phyloP scores from a whole-genome alignment of 2,329 filamentous ascomycete genomes.

The Emmonsia crescens region DNA sequence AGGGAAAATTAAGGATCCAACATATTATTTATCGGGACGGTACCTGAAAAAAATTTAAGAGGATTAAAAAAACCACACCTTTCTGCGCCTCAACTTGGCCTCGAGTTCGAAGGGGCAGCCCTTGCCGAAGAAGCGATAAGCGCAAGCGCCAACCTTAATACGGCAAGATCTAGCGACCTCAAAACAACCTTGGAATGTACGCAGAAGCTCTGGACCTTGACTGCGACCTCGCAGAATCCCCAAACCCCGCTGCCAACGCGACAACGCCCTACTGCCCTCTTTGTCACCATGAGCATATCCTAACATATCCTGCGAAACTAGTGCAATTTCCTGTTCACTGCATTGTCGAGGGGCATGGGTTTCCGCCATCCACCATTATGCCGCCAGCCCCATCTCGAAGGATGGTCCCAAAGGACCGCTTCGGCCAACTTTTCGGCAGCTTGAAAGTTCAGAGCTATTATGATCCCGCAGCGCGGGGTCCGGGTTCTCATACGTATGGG shows the following conservation, averaged over 20 bases:
- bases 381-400: conserved; percentile 28
- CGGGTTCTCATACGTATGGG: conserved; percentile 46
- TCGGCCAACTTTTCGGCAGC: conserved; percentile 54
- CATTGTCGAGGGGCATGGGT: neutral
- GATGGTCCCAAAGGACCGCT: conserved; percentile 52
- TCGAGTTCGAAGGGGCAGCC: neutral
- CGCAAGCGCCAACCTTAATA: neutral
- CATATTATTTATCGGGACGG: neutral
- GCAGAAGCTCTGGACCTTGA: neutral
- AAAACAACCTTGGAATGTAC: no score
- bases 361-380: neutral
- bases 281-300: neutral
- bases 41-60: neutral
- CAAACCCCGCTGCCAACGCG: neutral
- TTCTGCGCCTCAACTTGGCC: neutral
- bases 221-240: neutral
- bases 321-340: neutral
- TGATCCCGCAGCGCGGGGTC: conserved; percentile 48
- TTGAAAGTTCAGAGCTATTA: conserved; percentile 63
- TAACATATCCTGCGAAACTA: neutral
- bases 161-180: neutral
- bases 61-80: neutral
- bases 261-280: neutral
- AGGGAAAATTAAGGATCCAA: neutral
- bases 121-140: neutral